phyloP scores from a whole-genome alignment of 257 asterid genomes.

The Cruciata laevipes region DNA sequence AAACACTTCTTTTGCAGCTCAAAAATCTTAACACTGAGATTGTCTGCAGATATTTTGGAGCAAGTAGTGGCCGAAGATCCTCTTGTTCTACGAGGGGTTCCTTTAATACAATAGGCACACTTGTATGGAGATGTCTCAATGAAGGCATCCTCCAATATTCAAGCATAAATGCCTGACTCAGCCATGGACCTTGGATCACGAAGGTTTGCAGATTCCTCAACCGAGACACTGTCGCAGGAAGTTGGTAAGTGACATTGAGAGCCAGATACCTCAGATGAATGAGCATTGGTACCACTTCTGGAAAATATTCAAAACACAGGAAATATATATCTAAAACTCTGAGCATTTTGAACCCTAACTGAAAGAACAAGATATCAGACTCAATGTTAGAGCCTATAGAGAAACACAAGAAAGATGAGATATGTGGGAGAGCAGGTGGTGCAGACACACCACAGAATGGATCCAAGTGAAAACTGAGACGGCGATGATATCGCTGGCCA shows the following conservation, averaged over 20 bases:
- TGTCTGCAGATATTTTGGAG: neutral
- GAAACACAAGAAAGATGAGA: neutral
- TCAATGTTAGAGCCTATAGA: neutral
- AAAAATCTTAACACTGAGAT: neutral
- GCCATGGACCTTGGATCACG: slow-evolving; percentile 22
- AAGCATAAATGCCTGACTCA: neutral
- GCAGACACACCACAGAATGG: slow-evolving; percentile 1
- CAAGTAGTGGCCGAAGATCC: neutral
- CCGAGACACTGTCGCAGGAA: slow-evolving; percentile 13
- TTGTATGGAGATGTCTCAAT: slow-evolving; percentile 23
- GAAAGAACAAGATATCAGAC: neutral
- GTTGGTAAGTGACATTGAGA: slow-evolving; percentile 20
- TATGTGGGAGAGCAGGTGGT: slow-evolving; percentile 13
- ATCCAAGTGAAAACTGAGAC: slow-evolving; percentile 20
- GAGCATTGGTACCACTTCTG: slow-evolving; percentile 16
- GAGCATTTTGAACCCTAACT: slow-evolving; percentile 21
- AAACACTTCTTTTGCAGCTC: neutral
- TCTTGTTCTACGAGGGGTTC: neutral
- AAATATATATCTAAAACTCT: slow-evolving; percentile 27
- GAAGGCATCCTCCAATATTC: slow-evolving; percentile 20
- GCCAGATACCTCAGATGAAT: slow-evolving; percentile 27
- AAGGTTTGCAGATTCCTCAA: slow-evolving; percentile 29
- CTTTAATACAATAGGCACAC: slow-evolving; percentile 13
- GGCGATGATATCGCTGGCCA: neutral
- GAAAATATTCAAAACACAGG: slow-evolving; percentile 21